Percentiles rank a stretch among this genome's conserved stretches.
phyloP scores from a whole-genome alignment of 2,329 filamentous ascomycete genomes.

The Hypoxylon sp. region DNA sequence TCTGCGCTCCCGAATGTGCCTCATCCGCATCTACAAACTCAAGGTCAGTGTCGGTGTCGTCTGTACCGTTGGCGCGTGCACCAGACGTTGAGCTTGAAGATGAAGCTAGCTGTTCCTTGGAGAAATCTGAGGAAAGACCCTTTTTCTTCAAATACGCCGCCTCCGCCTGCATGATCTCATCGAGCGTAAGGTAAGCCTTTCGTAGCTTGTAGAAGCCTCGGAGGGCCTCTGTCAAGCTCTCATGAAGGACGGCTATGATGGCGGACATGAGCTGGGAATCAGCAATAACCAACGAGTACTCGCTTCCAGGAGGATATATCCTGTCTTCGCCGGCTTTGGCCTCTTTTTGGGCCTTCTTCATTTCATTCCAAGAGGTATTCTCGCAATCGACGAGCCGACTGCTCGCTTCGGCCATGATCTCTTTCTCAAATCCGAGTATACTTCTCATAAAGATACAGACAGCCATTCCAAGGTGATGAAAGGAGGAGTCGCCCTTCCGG shows the following conservation, averaged over 20 bases:
- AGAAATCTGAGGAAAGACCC: slow-evolving; percentile 50
- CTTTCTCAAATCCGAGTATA: slow-evolving; percentile 91
- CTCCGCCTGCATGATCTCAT: slow-evolving; percentile 83
- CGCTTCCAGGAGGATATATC: slow-evolving; percentile 85
- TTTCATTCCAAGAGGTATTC: slow-evolving; percentile 80
- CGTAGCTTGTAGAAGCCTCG: slow-evolving; percentile 93
- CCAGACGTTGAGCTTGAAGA: slow-evolving; percentile 43
- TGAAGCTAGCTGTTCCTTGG: slow-evolving; percentile 38
- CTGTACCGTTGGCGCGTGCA: slow-evolving; percentile 35
- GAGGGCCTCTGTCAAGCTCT: slow-evolving; percentile 91
- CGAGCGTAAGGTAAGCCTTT: slow-evolving; percentile 87
- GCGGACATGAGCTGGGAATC: slow-evolving; percentile 91
- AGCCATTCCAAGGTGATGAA: slow-evolving; percentile 86
- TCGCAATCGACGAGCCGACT: slow-evolving; percentile 82
- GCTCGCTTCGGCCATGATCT: slow-evolving; percentile 87
- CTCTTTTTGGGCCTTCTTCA: slow-evolving; percentile 80
- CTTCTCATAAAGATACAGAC: slow-evolving; percentile 89
- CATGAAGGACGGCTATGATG: slow-evolving; percentile 89
- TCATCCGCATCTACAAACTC: slow-evolving; percentile 73
- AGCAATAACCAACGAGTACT: slow-evolving; percentile 87
- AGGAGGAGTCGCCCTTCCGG: slow-evolving; percentile 82
- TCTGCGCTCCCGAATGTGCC: slow-evolving; percentile 60
- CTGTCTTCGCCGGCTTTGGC: slow-evolving; percentile 58
- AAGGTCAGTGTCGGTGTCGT: slow-evolving; percentile 58
- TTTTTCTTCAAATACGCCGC: slow-evolving; percentile 64